Conservation (phyloP, 192 early-diverging fungal species). For the Rhizoclosmatium sp. region DNA sequence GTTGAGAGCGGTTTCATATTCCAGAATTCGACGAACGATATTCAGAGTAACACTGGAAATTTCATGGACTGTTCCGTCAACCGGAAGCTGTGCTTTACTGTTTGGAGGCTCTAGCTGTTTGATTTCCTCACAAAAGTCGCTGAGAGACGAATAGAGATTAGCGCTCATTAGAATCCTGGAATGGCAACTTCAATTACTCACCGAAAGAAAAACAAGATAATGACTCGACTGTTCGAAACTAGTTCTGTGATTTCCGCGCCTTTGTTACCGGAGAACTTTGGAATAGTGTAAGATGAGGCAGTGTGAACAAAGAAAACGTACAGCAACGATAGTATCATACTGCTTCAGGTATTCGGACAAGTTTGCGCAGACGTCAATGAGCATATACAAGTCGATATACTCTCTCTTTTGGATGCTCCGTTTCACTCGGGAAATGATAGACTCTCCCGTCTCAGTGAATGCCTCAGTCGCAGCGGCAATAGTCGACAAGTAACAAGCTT, state of each 20-base stretch:
- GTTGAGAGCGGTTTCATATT: constrained; percentile 50
- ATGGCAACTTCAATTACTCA: background rate
- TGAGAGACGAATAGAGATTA: constrained; percentile 52
- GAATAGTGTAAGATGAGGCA: background rate
- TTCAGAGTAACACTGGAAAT: constrained; percentile 73
- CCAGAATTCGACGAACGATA: constrained; percentile 53
- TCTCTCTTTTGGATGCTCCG: constrained; percentile 55
- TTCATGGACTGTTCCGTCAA: constrained; percentile 87
- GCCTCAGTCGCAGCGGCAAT: constrained; percentile 58
- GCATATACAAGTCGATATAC: constrained; percentile 66
- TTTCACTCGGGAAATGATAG: constrained; percentile 61
- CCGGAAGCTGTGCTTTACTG: constrained; percentile 43
- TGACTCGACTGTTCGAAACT: constrained; percentile 55
- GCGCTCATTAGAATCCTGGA: background rate
- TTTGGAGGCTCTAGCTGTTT: constrained; percentile 51
- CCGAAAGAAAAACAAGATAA: constrained; percentile 49
- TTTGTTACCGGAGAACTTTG: constrained; percentile 52
- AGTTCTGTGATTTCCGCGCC: constrained; percentile 59
- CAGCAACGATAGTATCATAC: constrained; percentile 55
- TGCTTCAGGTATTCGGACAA: constrained; percentile 45
- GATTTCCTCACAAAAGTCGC: constrained; percentile 75
- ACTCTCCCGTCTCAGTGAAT: constrained; percentile 60
- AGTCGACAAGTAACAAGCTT: constrained; percentile 52
- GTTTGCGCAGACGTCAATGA: constrained; percentile 73
- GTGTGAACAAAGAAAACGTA: constrained; percentile 26